Percentiles rank a stretch among this genome's conserved stretches.
phyloP scores from a whole-genome alignment of 2,329 filamentous ascomycete species.

The Coniochaeta sp. region DNA sequence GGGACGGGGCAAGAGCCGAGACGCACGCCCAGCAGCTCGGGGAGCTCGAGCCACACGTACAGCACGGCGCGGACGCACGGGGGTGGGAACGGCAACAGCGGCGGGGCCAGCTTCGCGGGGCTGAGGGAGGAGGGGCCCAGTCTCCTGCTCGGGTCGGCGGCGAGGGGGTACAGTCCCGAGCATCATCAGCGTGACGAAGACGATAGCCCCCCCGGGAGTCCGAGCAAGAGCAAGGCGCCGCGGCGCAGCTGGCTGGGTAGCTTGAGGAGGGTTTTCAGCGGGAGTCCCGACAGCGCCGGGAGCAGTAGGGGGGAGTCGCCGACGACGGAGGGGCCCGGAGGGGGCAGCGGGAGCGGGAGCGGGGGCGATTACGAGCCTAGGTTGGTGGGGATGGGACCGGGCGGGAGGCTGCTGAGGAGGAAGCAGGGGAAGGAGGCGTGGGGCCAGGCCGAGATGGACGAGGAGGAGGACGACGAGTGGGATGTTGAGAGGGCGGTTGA shows the following conservation, averaged over 20 bases:
- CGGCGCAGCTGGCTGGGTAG: conserved; percentile 62
- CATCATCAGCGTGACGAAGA: conserved; percentile 22
- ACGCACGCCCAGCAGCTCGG: conserved; percentile 28
- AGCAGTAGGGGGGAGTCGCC: conserved; percentile 16
- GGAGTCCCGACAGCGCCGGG: conserved; percentile 19
- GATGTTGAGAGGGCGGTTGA: conserved; percentile 70
- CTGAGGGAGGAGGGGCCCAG: conserved; percentile 46
- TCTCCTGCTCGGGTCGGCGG: conserved; percentile 29
- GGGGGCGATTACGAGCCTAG: conserved; percentile 36
- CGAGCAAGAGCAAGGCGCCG: conserved; percentile 51
- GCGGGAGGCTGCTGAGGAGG: conserved; percentile 37
- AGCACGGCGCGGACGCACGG: conserved; percentile 39
- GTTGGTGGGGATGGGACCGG: conserved; percentile 32
- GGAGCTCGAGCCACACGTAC: conserved; percentile 35
- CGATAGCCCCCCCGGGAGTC: conserved; percentile 39
- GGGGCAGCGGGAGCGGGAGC: conserved; percentile 20
- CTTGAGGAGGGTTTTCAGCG: conserved; percentile 54
- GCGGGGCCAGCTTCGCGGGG: conserved; percentile 29
- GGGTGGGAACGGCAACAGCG: conserved; percentile 16
- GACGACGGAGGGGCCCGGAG: conserved; percentile 23
- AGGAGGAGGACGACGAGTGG: conserved; percentile 62
- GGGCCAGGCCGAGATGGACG: conserved; percentile 32
- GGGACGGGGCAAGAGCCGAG: conserved; percentile 15
- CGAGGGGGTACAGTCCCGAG: conserved; percentile 8
- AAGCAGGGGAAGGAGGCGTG: conserved; percentile 50